These are phyloP conservation scores for Tephrocybe sp. DNA, from an alignment of 768 basidiomycete genomes.

Conservation along the genomic window DNA sequence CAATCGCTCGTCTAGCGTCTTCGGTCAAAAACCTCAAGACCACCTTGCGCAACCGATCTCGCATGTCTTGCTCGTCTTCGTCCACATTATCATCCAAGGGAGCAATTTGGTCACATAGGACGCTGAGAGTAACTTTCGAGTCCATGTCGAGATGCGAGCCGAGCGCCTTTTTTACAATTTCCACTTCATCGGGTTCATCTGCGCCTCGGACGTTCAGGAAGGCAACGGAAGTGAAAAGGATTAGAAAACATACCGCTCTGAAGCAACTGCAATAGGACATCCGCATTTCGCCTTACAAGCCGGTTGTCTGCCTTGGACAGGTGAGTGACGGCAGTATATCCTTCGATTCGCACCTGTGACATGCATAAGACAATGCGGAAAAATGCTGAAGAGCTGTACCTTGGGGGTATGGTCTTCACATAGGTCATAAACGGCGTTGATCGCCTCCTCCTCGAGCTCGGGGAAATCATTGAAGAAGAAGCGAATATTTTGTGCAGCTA, in stretches of 20 bases:
- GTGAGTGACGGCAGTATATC: conserved; percentile 59
- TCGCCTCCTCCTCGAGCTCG: conserved; percentile 72
- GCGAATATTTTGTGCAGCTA: conserved; percentile 59
- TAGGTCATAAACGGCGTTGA: conserved; percentile 77
- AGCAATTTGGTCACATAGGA: conserved; percentile 67
- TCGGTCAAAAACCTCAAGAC: conserved; percentile 60
- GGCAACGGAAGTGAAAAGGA: conserved; percentile 1
- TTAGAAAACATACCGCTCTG: conserved; percentile 62
- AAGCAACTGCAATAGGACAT: conserved; percentile 73
- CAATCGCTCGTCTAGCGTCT: conserved; percentile 48
- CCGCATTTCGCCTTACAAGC: conserved; percentile 70
- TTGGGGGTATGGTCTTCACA: conserved; percentile 66
- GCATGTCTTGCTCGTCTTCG: conserved; percentile 57
- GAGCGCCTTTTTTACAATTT: conserved; percentile 59
- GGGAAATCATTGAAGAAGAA: conserved; percentile 65
- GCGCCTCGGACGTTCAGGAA: not conserved
- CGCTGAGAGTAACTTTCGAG: conserved; percentile 56
- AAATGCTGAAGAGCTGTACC: conserved; percentile 31
- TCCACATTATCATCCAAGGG: conserved; percentile 51
- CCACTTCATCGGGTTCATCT: conserved; percentile 71
- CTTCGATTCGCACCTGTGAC: conserved; percentile 64
- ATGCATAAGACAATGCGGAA: conserved; percentile 5
- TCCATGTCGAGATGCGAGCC: conserved; percentile 66
- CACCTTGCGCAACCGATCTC: conserved; percentile 56
- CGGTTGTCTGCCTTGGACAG: conserved; percentile 47